phyloP scores from a whole-genome alignment of 1,284 basidiomycete genomes.

The Ganoderma lingzhi region DNA sequence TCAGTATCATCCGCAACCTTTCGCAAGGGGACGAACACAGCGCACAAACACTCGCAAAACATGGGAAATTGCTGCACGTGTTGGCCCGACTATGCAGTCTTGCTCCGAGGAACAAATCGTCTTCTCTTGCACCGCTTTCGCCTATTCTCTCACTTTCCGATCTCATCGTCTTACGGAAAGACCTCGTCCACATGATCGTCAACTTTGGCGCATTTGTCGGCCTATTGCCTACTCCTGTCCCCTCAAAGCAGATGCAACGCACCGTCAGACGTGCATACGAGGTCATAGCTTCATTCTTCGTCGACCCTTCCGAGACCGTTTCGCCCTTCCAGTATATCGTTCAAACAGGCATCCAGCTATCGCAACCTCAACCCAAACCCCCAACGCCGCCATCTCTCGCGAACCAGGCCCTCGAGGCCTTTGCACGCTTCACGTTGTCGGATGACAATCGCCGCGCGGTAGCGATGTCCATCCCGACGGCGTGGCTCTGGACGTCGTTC shows the following conservation, averaged over 20 bases:
- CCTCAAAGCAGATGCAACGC: conserved; percentile 45
- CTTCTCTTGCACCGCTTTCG: conserved; percentile 54
- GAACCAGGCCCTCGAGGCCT: conserved; percentile 85
- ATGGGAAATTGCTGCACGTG: conserved; percentile 70
- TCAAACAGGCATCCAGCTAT: conserved; percentile 53
- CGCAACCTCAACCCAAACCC: conserved; percentile 47
- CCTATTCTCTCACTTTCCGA: conserved; percentile 73
- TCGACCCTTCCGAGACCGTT: conserved; percentile 73
- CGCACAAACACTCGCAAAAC: conserved; percentile 68
- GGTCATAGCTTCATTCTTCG: conserved; percentile 79
- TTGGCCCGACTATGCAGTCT: conserved; percentile 73
- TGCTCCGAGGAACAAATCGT: conserved; percentile 48
- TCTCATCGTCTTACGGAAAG: conserved; percentile 79
- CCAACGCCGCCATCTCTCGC: conserved; percentile 62
- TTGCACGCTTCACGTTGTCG: conserved; percentile 77
- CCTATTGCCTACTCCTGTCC: conserved; percentile 48
- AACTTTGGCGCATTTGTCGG: conserved; percentile 67
- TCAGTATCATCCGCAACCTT: conserved; percentile 90
- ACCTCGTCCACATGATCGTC: conserved; percentile 78
- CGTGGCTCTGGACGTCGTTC: conserved; percentile 70
- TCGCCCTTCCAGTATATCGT: conserved; percentile 67
- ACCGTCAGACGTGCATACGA: conserved; percentile 69
- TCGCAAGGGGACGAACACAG: conserved; percentile 77
- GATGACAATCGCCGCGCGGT: conserved; percentile 87
- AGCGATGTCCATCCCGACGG: conserved; percentile 62